phyloP scores from a whole-genome alignment of 352 stramenopile genomes.

The Poterioochromonas sp. region DNA sequence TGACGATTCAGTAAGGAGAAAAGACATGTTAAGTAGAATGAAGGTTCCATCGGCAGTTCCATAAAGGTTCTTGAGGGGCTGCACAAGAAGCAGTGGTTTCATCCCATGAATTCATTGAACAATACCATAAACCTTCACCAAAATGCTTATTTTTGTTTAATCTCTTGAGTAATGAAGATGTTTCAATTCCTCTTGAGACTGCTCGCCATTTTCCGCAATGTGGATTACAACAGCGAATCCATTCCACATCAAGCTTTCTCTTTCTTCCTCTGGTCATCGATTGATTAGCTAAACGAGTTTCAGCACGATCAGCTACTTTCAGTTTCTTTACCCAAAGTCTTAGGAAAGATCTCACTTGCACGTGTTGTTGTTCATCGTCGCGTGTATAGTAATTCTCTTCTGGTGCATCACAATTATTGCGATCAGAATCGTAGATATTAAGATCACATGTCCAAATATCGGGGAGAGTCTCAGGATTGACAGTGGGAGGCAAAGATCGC shows the following conservation, averaged over 20 bases:
- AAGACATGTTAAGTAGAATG: too few relatives aligned
- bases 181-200: background rate
- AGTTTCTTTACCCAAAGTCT: conserved; percentile 11
- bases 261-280: background rate
- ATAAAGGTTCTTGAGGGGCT: conserved; percentile 22
- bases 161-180: background rate
- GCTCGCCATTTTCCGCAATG: conserved; percentile 27
- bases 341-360: background rate
- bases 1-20: too few relatives aligned
- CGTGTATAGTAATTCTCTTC: background rate
- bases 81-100: conserved; percentile 2
- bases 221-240: conserved; percentile 24
- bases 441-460: conserved; percentile 7
- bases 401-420: background rate
- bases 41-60: conserved; percentile 26
- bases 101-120: conserved; percentile 28
- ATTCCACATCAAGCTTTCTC: background rate
- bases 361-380: background rate
- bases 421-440: background rate
- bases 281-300: background rate
- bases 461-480: background rate
- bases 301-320: background rate
- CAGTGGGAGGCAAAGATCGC: background rate
- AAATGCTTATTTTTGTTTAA: conserved; percentile 20
- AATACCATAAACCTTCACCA: conserved; percentile 5